Percentiles rank a stretch among this genome's conserved stretches.
Conservation (phyloP, 192 early-diverging fungal genomes). For the Phycomyces blakesleeanus region DNA sequence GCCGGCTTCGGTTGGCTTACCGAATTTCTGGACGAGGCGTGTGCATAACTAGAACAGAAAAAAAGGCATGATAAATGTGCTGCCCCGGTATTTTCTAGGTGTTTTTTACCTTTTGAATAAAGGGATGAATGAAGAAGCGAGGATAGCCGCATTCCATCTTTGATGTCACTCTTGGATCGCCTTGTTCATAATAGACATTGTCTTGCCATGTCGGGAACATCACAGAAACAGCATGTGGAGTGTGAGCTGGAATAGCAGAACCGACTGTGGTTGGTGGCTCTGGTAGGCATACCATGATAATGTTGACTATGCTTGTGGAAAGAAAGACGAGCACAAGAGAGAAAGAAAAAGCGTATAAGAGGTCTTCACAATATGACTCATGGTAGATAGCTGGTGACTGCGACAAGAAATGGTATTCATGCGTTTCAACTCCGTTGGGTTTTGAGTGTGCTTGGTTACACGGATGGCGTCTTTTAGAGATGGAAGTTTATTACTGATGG, state of each 20-base stretch:
- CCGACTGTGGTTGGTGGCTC: conserved; percentile 47
- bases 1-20: conserved; percentile 58
- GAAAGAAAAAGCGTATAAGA: background rate
- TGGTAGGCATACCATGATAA: conserved; percentile 17
- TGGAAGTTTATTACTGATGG: too few relatives aligned
- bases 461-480: too few relatives aligned
- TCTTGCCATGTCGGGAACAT: conserved; percentile 85
- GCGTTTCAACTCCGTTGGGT: too few relatives aligned
- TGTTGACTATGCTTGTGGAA: conserved; percentile 1
- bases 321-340: conserved; percentile 6
- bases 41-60: conserved; percentile 12
- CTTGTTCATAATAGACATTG: conserved; percentile 93
- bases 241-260: conserved; percentile 69
- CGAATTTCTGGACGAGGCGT: conserved; percentile 61
- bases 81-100: background rate
- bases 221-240: conserved; percentile 84
- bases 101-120: conserved; percentile 58
- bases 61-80: background rate
- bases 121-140: conserved; percentile 83
- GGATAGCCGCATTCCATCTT: conserved; percentile 87
- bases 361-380: too few relatives aligned
- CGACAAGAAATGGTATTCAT: too few relatives aligned
- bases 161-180: conserved; percentile 61
- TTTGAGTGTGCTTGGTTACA: too few relatives aligned
- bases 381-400: too few relatives aligned